Evolutionary conservation across 805 yeast species (phyloP).

Genomic region (Wickerhamiella qilinensis): DNA sequence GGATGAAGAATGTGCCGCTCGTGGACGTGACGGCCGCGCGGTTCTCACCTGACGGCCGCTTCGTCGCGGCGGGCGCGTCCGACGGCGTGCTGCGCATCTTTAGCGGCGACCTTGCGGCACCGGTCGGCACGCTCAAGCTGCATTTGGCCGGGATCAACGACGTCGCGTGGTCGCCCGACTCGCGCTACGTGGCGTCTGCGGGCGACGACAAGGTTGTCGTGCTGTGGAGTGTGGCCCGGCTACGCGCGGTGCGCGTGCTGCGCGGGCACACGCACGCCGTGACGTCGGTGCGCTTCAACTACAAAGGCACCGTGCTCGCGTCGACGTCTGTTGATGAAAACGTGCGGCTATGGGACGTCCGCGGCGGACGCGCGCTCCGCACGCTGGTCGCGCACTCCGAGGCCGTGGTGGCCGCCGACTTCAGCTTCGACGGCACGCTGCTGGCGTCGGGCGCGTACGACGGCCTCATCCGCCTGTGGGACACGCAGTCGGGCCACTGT

Average conservation of each 20-base stretch:
- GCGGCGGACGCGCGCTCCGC: constrained; percentile 49
- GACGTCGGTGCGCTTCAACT: constrained; percentile 50
- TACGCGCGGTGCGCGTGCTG: constrained; percentile 22
- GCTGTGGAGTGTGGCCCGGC: constrained; percentile 45
- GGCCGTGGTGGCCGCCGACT: constrained; percentile 62
- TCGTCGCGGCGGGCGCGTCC: constrained; percentile 38
- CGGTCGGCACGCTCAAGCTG: constrained; percentile 28
- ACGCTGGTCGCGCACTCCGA: constrained; percentile 87
- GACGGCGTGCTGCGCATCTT: constrained; percentile 46
- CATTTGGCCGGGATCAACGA: constrained; percentile 63
- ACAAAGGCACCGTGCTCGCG: constrained; percentile 61
- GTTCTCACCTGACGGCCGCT: constrained; percentile 44
- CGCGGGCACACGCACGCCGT: constrained; percentile 78
- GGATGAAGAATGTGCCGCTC: too few species aligned
- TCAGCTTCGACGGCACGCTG: constrained; percentile 66
- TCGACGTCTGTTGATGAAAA: constrained; percentile 86
- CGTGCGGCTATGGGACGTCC: constrained; percentile 76
- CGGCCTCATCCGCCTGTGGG: constrained; percentile 80
- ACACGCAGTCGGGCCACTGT: constrained; percentile 79
- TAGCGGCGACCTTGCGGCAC: constrained; percentile 26
- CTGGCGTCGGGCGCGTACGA: constrained; percentile 80
- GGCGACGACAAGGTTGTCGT: constrained; percentile 74
- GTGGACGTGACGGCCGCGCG: constrained; percentile 41
- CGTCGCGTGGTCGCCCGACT: constrained; percentile 62
- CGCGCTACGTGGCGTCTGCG: constrained; percentile 59